Evolutionary conservation across 345 rosid genomes (phyloP), one percentile per base, ranked within the genome.

Genomic region (Lepidium aucheri): DNA sequence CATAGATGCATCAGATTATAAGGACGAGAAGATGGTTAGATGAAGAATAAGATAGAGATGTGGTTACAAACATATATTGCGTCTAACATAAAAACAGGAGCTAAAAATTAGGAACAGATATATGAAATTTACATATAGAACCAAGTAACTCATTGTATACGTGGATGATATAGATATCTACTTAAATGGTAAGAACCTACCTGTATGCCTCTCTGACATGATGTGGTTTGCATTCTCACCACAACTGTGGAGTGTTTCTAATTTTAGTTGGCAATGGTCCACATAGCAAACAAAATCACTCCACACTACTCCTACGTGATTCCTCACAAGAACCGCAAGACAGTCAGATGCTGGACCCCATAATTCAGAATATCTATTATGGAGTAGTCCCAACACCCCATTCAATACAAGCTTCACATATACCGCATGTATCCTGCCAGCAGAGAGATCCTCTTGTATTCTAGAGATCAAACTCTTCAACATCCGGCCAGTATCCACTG

Each of bases 341-440:
- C 99, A 94, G 59, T 88, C 88, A 17, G 88, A 78, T 47, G 85
- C 85, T 43, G 85, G 83, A 69, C 53, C 74, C 92, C 99, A 88
- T 65, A 86, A 59, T 63, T 62, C 68, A 74, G 79, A 78, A 69
- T 85, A 88, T 60, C 88, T 80, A 72, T 77, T 88, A 75, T 90
- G 82, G 63, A 88, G 83, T 17, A 90, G 71, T 64, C 97, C 99
- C 61, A 88, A 70, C 57, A 88, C 28, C 56, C 88, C 95, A 78
- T 82, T 85, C 78, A 90, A 82, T 69, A 85, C 58, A 33, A 79
- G 73, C 50, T 85, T 82, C 18, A 80, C 26, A 81, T 88, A 85
- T 39, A 69, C 45, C 65, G 73, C 83, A 59, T 80, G 63, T 72
- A 94, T 74, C 81, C 83, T 84, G 75, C 89, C 95, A 54, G 91